Base-by-base conservation (phyloP, 2,329 filamentous ascomycete species). In the Colletotrichum paranaense region DNA sequence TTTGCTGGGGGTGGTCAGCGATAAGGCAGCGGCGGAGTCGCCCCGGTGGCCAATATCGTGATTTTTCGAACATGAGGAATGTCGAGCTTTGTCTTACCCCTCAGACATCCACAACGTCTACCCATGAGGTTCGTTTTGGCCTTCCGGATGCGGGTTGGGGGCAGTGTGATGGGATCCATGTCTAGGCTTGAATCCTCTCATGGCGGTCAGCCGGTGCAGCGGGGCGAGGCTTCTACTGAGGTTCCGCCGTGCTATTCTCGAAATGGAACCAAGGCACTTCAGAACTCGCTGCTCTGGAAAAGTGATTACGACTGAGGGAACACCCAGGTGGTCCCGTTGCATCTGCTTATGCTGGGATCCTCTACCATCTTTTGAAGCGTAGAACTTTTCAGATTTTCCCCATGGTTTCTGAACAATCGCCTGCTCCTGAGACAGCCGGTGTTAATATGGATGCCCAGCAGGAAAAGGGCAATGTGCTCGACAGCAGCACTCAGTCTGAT, bases 101-200 rank as follows among this genome's bases (percentile, higher is more conserved):
- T 49, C 42, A 49, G 42, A 49, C 30, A 16, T 19, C 32, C 9
- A 38, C 30, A 22, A 49, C 19, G 5, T 14, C n/a, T 9, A 38
- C 38, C 16, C 14, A 28, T 66, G 19, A 26, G 14, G 38, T 32
- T n/a, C 24, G 2, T 7, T 32, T 24, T 28, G 32, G 53, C 67
- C 67, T 70, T 70, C 67, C 67, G 9, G 55, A 66, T 70, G 30
- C 38, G 62, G 42, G 55, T 66, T 70, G 62, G 55, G 63, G 8
- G 42, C 24, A 52, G 24, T 22, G 62, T 30, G 38, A 22, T 38
- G 49, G 11, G 30, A 66, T 70, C 62, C 62, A 70, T 70, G 67
- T 35, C 19, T 55, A 70, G 67, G 62, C 38, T 53, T 28, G n/a
- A 42, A 35, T 66, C 58, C 35, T 42, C 22, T n/a, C 42, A 26